phyloP scores from a whole-genome alignment of 1,284 basidiomycete species.

The Ganoderma lucidum region DNA sequence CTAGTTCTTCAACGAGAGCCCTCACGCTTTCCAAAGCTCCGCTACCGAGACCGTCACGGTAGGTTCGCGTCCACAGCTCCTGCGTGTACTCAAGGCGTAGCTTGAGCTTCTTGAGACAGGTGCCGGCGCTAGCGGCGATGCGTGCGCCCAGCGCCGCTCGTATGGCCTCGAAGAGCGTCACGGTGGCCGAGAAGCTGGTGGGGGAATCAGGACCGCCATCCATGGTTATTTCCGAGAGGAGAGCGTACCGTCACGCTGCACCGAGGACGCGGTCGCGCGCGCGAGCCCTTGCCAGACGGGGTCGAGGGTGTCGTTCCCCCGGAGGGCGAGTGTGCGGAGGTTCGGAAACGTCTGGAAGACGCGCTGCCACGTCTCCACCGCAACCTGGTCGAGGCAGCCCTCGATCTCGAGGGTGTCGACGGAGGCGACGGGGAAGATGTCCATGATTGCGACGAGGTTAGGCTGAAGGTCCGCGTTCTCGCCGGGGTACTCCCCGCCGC shows the following conservation, averaged over 20 bases:
- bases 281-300: not conserved
- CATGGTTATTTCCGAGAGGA: not conserved
- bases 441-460: not conserved
- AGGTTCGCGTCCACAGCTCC: not conserved
- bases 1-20: not conserved
- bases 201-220: not conserved
- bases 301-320: not conserved
- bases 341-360: not conserved
- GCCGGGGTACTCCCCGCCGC: no score
- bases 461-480: no score
- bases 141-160: not conserved
- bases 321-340: not conserved
- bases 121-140: not conserved
- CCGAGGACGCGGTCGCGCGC: not conserved
- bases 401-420: not conserved
- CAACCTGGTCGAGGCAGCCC: not conserved
- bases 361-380: not conserved
- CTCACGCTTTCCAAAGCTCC: not conserved
- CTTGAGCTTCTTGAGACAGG: not conserved
- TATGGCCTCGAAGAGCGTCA: not conserved
- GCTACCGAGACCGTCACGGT: not conserved
- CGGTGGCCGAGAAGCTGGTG: not conserved
- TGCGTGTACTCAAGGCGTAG: not conserved
- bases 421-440: not conserved
- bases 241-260: not conserved